Conservation (phyloP, 1,139 yeast genomes). For the Magnusiomyces suaveolens region DNA sequence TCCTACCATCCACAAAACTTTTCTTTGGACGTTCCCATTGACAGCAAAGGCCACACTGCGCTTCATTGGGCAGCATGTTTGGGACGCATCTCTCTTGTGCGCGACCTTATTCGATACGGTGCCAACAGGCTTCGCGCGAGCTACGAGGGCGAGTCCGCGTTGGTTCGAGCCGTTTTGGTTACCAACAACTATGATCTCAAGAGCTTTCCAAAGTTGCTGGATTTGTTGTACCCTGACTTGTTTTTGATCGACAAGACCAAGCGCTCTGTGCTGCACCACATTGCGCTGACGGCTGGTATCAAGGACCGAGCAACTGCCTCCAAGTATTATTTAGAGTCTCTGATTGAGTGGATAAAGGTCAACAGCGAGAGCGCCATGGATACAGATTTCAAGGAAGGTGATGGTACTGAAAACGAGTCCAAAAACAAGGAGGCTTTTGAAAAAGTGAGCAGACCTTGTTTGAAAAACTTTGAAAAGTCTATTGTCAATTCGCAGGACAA, state of each 20-base stretch:
- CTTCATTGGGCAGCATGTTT: slow-evolving; percentile 95
- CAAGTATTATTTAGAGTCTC: slow-evolving; percentile 64
- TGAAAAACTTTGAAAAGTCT: slow-evolving; percentile 33
- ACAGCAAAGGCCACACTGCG: slow-evolving; percentile 86
- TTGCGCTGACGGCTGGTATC: slow-evolving; percentile 68
- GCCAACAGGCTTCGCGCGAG: slow-evolving; percentile 61
- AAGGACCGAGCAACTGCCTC: slow-evolving; percentile 60
- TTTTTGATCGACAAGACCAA: slow-evolving; percentile 64
- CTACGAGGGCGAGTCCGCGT: slow-evolving; percentile 80
- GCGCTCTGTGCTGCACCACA: slow-evolving; percentile 87
- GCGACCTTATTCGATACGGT: slow-evolving; percentile 63
- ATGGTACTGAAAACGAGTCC: slow-evolving; percentile 26
- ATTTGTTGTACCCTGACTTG: slow-evolving; percentile 66
- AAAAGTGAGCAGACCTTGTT: not conserved
- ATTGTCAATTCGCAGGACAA: slow-evolving; percentile 70
- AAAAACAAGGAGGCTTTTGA: not conserved
- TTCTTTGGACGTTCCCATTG: slow-evolving; percentile 67
- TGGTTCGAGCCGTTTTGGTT: slow-evolving; percentile 80
- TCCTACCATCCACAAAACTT: slow-evolving; percentile 5
- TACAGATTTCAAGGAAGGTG: slow-evolving; percentile 37
- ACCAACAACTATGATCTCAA: slow-evolving; percentile 74
- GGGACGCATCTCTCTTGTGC: slow-evolving; percentile 66
- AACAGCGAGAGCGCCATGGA: not conserved
- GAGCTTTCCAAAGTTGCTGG: slow-evolving; percentile 64
- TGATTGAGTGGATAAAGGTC: slow-evolving; percentile 68